Conservation (phyloP, 805 yeast species). For the Saturnispora silvae region DNA sequence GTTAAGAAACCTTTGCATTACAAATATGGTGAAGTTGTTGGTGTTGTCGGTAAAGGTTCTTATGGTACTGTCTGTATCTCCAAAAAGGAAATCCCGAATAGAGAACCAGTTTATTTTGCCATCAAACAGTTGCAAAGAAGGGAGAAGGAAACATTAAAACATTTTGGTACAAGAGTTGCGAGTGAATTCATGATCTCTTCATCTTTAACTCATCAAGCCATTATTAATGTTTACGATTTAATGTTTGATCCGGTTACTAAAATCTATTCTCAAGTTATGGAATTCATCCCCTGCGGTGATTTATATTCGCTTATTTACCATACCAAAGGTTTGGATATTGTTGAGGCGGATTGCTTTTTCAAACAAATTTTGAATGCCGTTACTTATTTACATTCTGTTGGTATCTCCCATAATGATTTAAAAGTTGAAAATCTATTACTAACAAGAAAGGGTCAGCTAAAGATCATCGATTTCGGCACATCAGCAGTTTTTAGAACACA, state of each 20-base stretch:
- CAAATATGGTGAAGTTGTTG: conserved; percentile 42
- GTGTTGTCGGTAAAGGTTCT: conserved; percentile 38
- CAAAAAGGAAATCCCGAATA: conserved; percentile 31
- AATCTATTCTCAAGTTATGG: conserved; percentile 85
- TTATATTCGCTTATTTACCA: conserved; percentile 49
- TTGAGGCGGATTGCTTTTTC: conserved; percentile 82
- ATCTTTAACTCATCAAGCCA: conserved; percentile 64
- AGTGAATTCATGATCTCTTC: conserved; percentile 86
- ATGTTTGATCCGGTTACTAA: conserved; percentile 63
- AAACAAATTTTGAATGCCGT: conserved; percentile 80
- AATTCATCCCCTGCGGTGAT: conserved; percentile 86
- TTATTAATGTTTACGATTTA: conserved; percentile 68
- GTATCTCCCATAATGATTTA: conserved; percentile 88
- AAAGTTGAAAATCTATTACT: conserved; percentile 81
- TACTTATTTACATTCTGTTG: conserved; percentile 77
- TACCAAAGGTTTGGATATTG: conserved; percentile 40
- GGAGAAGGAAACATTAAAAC: conserved; percentile 43
- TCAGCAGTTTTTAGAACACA: conserved; percentile 85
- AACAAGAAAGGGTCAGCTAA: conserved; percentile 53
- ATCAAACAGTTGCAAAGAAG: conserved; percentile 66
- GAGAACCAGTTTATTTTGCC: conserved; percentile 46
- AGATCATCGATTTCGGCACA: conserved; percentile 82
- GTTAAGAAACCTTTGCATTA: conserved; percentile 29
- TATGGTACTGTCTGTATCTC: conserved; percentile 38
- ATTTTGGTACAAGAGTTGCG: conserved; percentile 62